These are phyloP conservation scores for Suillus subalutaceus DNA, from an alignment of 768 basidiomycete species.

Conservation along the genomic window DNA sequence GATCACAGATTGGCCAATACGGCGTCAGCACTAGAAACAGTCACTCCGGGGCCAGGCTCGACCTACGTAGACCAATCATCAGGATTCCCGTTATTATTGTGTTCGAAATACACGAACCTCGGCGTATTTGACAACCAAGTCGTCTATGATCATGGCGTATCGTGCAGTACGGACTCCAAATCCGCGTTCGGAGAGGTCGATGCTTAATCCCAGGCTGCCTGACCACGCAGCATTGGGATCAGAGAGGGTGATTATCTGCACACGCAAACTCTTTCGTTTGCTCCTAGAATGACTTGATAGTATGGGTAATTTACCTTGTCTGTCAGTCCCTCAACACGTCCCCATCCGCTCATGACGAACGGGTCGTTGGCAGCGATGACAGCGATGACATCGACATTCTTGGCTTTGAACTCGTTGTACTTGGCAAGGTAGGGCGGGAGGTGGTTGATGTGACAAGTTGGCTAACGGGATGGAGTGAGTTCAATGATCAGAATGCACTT, in stretches of 20 bases:
- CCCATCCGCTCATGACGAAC: slow-evolving; percentile 67
- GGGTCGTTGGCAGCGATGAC: slow-evolving; percentile 63
- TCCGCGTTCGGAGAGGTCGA: slow-evolving; percentile 52
- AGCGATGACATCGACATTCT: slow-evolving; percentile 55
- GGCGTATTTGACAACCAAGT: slow-evolving; percentile 70
- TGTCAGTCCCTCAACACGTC: slow-evolving; percentile 55
- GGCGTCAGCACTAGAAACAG: slow-evolving; percentile 59
- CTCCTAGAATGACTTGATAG: background rate
- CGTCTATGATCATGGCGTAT: slow-evolving; percentile 68
- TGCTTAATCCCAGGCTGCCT: slow-evolving; percentile 51
- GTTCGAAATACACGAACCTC: slow-evolving; percentile 41
- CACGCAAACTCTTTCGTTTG: background rate
- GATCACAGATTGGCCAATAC: slow-evolving; percentile 51
- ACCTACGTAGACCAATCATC: slow-evolving; percentile 34
- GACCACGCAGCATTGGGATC: slow-evolving; percentile 63
- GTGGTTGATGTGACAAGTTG: slow-evolving; percentile 46
- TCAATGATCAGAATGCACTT: background rate
- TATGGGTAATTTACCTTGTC: slow-evolving; percentile 57
- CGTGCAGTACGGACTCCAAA: slow-evolving; percentile 58
- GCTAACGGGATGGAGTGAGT: slow-evolving; percentile 22
- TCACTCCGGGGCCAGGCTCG: slow-evolving; percentile 53
- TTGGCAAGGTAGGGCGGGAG: slow-evolving; percentile 49
- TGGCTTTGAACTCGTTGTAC: slow-evolving; percentile 51
- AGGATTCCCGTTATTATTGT: background rate
- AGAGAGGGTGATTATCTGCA: slow-evolving; percentile 60